Percentiles rank a stretch among this genome's conserved stretches.
Conservation (phyloP, 148 eudicot species). For the Agrostemma githago region DNA sequence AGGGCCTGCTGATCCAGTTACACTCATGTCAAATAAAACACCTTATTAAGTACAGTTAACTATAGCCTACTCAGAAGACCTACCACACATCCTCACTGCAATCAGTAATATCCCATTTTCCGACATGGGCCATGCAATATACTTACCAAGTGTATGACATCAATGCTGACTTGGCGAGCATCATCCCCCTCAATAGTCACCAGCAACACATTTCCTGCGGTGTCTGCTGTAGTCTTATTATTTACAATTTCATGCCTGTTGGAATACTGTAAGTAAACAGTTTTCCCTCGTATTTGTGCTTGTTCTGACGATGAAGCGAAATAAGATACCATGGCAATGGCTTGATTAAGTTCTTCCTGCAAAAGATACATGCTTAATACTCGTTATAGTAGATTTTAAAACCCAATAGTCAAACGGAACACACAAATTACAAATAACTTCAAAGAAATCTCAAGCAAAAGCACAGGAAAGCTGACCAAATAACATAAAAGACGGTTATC, state of each 20-base stretch:
- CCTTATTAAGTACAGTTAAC: constrained; percentile 52
- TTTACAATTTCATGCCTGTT: constrained; percentile 98
- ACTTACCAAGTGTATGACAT: constrained; percentile 93
- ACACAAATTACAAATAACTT: neutral
- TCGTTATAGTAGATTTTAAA: constrained; percentile 7
- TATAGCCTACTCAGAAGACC: constrained; percentile 45
- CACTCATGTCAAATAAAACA: constrained; percentile 69
- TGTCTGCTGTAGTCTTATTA: constrained; percentile 95
- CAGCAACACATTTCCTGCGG: constrained; percentile 90
- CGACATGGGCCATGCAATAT: constrained; percentile 17
- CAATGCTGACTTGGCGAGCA: constrained; percentile 99
- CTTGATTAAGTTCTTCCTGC: constrained; percentile 92
- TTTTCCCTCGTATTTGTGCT: constrained; percentile 96
- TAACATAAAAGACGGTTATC: neutral
- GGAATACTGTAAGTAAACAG: constrained; percentile 94
- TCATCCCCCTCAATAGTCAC: constrained; percentile 95
- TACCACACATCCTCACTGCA: constrained; percentile 31
- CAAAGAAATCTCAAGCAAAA: neutral
- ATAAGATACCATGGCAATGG: constrained; percentile 95
- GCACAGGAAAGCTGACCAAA: neutral
- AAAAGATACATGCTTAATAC: constrained; percentile 14
- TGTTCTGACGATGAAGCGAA: constrained; percentile 97
- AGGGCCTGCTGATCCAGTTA: constrained; percentile 96
- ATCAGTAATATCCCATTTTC: constrained; percentile 27
- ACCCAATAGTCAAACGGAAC: constrained; percentile 13